A percentile compares a stretch with the other conserved stretches of the same genome.
phyloP scores from a whole-genome alignment of 208 protist species.

The Trichomonas tenax region DNA sequence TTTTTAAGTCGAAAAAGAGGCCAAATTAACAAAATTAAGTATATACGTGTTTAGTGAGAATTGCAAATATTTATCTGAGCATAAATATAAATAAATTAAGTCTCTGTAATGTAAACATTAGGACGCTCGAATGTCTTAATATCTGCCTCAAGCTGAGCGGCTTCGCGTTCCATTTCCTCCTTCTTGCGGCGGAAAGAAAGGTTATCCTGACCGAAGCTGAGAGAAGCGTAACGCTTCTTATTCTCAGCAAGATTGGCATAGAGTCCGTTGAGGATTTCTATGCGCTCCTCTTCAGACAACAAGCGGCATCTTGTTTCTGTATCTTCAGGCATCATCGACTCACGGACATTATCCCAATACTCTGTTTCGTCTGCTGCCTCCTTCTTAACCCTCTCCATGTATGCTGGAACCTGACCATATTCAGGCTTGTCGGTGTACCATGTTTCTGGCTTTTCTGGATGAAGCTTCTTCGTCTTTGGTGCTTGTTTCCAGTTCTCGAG shows the following conservation, averaged over 20 bases:
- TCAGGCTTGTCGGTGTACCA: background rate
- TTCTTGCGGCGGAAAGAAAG: background rate
- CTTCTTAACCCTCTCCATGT: background rate
- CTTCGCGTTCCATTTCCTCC: background rate
- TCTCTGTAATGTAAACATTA: constrained; percentile 11
- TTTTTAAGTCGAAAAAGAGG: too few species aligned
- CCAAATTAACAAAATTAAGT: too few species aligned
- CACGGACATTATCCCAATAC: background rate
- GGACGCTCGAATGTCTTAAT: background rate
- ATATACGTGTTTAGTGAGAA: too few species aligned
- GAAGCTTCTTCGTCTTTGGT: background rate
- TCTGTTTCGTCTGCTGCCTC: background rate
- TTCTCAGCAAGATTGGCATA: background rate
- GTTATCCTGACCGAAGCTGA: background rate
- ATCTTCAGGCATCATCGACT: background rate
- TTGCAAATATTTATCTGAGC: too few species aligned
- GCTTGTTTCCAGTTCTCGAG: background rate
- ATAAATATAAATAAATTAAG: background rate
- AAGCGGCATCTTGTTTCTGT: background rate
- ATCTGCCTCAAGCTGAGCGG: background rate
- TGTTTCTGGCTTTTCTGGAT: background rate
- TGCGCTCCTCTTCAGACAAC: background rate
- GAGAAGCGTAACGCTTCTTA: background rate
- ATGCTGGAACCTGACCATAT: background rate
- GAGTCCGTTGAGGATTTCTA: background rate